phyloP scores from a whole-genome alignment of 1,284 basidiomycete genomes.

The Schizophyllum commune region DNA sequence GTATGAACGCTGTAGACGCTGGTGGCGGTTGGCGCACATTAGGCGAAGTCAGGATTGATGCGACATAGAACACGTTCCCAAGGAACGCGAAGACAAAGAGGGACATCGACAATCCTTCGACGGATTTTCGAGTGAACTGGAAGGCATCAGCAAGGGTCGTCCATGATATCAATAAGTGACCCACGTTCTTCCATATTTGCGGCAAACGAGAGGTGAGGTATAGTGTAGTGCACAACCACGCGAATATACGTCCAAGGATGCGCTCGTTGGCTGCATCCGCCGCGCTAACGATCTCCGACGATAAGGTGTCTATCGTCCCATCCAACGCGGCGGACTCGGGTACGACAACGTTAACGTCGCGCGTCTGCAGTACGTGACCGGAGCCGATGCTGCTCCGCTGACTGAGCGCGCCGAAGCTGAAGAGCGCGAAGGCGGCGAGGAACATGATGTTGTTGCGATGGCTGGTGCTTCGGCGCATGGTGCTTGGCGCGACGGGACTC shows the following conservation, averaged over 20 bases:
- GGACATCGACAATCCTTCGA: slow-evolving; percentile 91
- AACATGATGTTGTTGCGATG: slow-evolving; percentile 56
- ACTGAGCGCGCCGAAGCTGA: slow-evolving; percentile 49
- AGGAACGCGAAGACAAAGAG: slow-evolving; percentile 89
- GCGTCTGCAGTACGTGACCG: slow-evolving; percentile 18
- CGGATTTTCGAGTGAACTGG: slow-evolving; percentile 84
- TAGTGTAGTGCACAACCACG: slow-evolving; percentile 87
- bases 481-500: slow-evolving; percentile 13
- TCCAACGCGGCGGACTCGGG: background rate
- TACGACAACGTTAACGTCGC: slow-evolving; percentile 18
- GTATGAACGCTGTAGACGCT: slow-evolving; percentile 50
- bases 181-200: slow-evolving; percentile 95
- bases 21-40: slow-evolving; percentile 44
- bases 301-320: background rate
- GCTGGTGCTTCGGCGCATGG: slow-evolving; percentile 17
- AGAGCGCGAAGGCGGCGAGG: slow-evolving; percentile 60
- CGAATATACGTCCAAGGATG: slow-evolving; percentile 79
- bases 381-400: slow-evolving; percentile 16
- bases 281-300: background rate
- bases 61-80: slow-evolving; percentile 86
- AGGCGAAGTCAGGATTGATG: slow-evolving; percentile 71
- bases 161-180: slow-evolving; percentile 24
- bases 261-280: slow-evolving; percentile 32
- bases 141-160: slow-evolving; percentile 1
- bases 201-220: slow-evolving; percentile 89